Evolutionary conservation across 2,329 filamentous ascomycete species (phyloP).

Genomic region (Sclerotinia glacialis): DNA sequence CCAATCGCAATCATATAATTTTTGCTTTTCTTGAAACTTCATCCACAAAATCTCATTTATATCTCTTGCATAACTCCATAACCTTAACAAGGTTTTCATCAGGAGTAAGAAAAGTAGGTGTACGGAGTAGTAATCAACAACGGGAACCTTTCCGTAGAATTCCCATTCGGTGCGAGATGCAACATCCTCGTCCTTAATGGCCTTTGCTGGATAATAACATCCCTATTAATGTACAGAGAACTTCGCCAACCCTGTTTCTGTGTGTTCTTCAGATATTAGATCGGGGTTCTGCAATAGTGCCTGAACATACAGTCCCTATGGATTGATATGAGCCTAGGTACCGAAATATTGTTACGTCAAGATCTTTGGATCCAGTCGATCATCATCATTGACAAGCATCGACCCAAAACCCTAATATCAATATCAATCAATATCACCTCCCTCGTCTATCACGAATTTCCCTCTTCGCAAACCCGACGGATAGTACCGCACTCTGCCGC

Average conservation of each 20-base stretch:
- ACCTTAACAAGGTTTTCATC: background rate
- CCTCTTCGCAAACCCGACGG: background rate
- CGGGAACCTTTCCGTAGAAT: background rate
- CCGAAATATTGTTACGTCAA: background rate
- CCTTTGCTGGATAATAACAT: slow-evolving; percentile 6
- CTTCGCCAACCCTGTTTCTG: background rate
- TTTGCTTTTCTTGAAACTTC: slow-evolving; percentile 3
- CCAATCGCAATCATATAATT: background rate
- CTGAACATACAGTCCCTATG: background rate
- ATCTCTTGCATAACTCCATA: slow-evolving; percentile 7
- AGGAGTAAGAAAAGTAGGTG: background rate
- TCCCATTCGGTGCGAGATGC: slow-evolving; percentile 10
- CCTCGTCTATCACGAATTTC: background rate
- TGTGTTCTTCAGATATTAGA: background rate
- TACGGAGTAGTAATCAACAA: slow-evolving; percentile 9
- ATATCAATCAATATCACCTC: slow-evolving; percentile 3
- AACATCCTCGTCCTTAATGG: background rate
- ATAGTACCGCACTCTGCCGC: slow-evolving; percentile 10
- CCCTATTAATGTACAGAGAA: background rate
- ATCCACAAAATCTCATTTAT: slow-evolving; percentile 4
- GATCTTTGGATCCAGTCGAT: background rate
- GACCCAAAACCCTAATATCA: background rate
- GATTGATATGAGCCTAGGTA: background rate
- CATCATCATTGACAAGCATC: background rate
- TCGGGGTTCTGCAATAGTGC: background rate